Percentiles rank a stretch among this genome's conserved stretches.
Evolutionary conservation across 2,329 filamentous ascomycete genomes (phyloP).

Genomic region (Neofusicoccum sp.): DNA sequence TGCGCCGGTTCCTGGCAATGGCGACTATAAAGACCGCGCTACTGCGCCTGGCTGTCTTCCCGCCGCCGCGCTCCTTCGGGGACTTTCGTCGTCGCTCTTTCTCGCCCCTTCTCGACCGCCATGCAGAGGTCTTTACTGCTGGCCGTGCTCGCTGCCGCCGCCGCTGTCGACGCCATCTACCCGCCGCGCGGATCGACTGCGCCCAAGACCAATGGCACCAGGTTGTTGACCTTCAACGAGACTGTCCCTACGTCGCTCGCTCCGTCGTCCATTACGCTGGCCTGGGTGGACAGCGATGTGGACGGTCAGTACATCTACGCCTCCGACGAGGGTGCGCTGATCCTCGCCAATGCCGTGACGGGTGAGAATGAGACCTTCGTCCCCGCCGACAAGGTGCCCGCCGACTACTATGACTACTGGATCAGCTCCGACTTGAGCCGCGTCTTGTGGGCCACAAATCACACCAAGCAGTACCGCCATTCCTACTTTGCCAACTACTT

Average conservation of each 20-base stretch:
- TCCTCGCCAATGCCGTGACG: slow-evolving; percentile 62
- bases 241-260: slow-evolving; percentile 41
- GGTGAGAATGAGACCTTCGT: slow-evolving; percentile 58
- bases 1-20: background rate
- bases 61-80: background rate
- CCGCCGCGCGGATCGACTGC: slow-evolving; percentile 55
- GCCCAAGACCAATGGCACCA: slow-evolving; percentile 56
- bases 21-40: background rate
- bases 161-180: slow-evolving; percentile 39
- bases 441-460: slow-evolving; percentile 63
- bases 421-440: slow-evolving; percentile 60
- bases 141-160: slow-evolving; percentile 27
- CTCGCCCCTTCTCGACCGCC: background rate
- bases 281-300: slow-evolving; percentile 58
- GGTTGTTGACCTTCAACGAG: slow-evolving; percentile 60
- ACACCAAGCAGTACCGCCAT: slow-evolving; percentile 67
- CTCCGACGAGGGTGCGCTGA: slow-evolving; percentile 48
- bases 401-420: slow-evolving; percentile 57
- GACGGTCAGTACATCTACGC: slow-evolving; percentile 63
- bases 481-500: slow-evolving; percentile 68
- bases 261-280: slow-evolving; percentile 35
- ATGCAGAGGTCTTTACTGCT: slow-evolving; percentile 18
- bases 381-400: slow-evolving; percentile 56
- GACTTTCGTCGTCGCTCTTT: background rate
- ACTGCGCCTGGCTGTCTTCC: background rate